phyloP scores from a whole-genome alignment of 2,329 filamentous ascomycete species.

The Daldinia sp. region DNA sequence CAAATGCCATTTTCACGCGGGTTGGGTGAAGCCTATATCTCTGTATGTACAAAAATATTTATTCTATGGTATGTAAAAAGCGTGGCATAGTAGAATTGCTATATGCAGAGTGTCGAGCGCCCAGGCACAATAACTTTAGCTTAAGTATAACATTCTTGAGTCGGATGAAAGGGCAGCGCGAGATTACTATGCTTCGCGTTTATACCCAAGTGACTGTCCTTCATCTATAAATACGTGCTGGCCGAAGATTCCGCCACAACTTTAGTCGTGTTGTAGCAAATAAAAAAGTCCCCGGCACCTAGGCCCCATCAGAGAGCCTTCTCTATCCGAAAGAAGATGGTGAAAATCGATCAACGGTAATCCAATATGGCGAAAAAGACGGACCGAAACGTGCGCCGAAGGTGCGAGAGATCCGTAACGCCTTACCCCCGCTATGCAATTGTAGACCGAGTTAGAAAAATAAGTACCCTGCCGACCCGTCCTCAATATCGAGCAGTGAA shows the following conservation, averaged over 20 bases:
- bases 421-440: slow-evolving; percentile 48
- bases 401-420: slow-evolving; percentile 39
- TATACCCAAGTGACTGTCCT: not conserved
- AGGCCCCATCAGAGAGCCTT: slow-evolving; percentile 3
- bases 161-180: not conserved
- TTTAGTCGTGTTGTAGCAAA: not conserved
- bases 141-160: not conserved
- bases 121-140: not conserved
- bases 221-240: slow-evolving; percentile 12
- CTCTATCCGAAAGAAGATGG: slow-evolving; percentile 31
- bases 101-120: not conserved
- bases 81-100: not conserved
- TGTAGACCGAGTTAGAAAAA: slow-evolving; percentile 33
- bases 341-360: slow-evolving; percentile 15
- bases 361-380: slow-evolving; percentile 26
- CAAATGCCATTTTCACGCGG: not conserved
- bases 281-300: slow-evolving; percentile 2
- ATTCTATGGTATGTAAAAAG: not conserved
- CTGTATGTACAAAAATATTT: not conserved
- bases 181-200: not conserved
- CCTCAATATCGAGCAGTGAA: slow-evolving; percentile 1
- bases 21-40: not conserved
- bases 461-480: not conserved
- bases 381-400: slow-evolving; percentile 12
- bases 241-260: slow-evolving; percentile 2